Percentiles rank a stretch among this genome's conserved stretches.
Conservation (phyloP, 1,284 basidiomycete genomes). For the Marasmius sp. region DNA sequence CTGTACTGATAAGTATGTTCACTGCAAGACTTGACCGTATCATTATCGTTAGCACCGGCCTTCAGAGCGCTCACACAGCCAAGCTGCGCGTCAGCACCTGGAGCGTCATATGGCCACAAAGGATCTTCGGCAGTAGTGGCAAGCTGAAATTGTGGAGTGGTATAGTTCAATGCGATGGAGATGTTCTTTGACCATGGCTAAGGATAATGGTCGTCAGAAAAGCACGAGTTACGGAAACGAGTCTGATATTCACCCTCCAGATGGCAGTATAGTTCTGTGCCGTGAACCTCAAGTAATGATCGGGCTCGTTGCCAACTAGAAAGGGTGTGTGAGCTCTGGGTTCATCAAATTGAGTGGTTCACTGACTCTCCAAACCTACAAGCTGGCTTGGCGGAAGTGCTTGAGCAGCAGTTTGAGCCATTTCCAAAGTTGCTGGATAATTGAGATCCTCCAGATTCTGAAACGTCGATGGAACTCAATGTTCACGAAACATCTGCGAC, state of each 20-base stretch:
- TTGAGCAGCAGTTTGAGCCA: constrained; percentile 40
- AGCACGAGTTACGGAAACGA: not conserved
- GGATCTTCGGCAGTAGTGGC: constrained; percentile 50
- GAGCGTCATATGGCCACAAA: constrained; percentile 46
- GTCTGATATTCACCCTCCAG: constrained; percentile 36
- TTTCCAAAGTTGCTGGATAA: constrained; percentile 38
- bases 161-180: constrained; percentile 34
- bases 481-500: not conserved
- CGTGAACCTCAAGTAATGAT: constrained; percentile 44
- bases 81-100: constrained; percentile 40
- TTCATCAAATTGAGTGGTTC: not conserved
- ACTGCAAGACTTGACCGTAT: constrained; percentile 43
- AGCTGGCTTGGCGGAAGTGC: constrained; percentile 37
- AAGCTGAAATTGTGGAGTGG: constrained; percentile 41
- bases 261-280: constrained; percentile 40
- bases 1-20: constrained; percentile 55
- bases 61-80: constrained; percentile 47
- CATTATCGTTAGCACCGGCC: constrained; percentile 39
- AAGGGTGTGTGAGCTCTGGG: not conserved
- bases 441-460: constrained; percentile 44
- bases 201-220: not conserved
- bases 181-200: constrained; percentile 51
- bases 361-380: constrained; percentile 44
- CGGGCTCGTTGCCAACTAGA: constrained; percentile 53
- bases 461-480: not conserved